Evolutionary conservation across 2,329 filamentous ascomycete genomes (phyloP), one percentile per base, ranked within the genome.

Genomic region (Clarireedia paspali): DNA sequence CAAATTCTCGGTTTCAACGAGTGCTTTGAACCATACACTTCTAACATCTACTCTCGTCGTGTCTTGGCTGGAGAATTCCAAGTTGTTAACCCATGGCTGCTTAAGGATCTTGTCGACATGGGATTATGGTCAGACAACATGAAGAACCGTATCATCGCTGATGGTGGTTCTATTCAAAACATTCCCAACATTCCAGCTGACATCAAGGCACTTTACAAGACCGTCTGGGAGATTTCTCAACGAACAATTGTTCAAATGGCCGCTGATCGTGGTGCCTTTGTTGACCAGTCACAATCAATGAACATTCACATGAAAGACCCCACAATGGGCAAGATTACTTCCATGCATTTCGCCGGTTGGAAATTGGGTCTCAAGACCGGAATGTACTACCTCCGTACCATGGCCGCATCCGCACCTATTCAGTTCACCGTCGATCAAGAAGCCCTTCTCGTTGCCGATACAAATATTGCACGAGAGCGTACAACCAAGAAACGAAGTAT

Each of bases 281-380:
- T 99, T 69, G 94, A 99, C 71, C 94, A 99, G 80, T 96, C 91
- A 50, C 94, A 99, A 75, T 97, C 92, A 12, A 85, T 99, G 67
- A 99, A 99, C 81, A 97, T 99, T 66, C 94, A 99, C 80, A 91
- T 99, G 87, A 95, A 95, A 74, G 92, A 97, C 69, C 94, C 94
- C 44, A 96, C 91, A 51, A 97, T 99, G 92, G 94, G 94, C 76
- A 99, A 99, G 82, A 96, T 99, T 73, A 99, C 94, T 58, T 94
- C 88, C 73, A 99, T 99, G 94, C 94, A 99, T 78, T 99, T 99
- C 70, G 83, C 94, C 49, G 94, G 94, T 67, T 99, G 94, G 94
- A 99, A 97, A 81, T 85, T 97, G 63, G 94, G 94, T 69, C 83
- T 99, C 65, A 99, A 99, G 87, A 99, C 94, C 38, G 94, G 94